Base-by-base conservation (phyloP, 1,284 basidiomycete species). In the Heterobasidion parviporum region DNA sequence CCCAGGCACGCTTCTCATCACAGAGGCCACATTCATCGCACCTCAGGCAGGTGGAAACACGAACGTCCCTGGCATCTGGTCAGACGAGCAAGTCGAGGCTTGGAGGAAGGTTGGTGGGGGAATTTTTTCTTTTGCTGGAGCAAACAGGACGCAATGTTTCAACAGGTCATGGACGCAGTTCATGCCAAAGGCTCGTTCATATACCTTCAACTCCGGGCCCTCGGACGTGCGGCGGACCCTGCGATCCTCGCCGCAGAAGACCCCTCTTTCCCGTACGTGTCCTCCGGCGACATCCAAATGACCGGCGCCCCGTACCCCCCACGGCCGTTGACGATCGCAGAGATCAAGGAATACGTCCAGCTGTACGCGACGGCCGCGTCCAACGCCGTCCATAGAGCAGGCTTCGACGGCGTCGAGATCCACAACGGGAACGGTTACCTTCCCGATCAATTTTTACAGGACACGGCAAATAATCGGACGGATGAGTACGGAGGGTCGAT, bases 281-380 rank as follows among this genome's bases (percentile, higher is more conserved):
- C 48, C 15, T 16, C 48, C 8, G 16, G 18, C 32, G 6, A 50
- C 32, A 33, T 50, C 15, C 48, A 15, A 3, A 18, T 18, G 16
- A 32, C 8, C 16, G 48, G 18, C 8, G 26, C 14, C 15, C 16
- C 16, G 16, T 32, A 15, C 48, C 16, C 58, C 1, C 69, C 70
- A 3, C 65, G 64, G 16, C 34, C 64, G 5, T 54, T 67, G 7
- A 65, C 67, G 0, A 59, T 64, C 4, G 56, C 59, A 49, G 76
- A 79, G 57, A 74, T 79, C 56, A 63, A 73, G 55, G 69, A 77
- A 52, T 79, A 76, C 59, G 64, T 77, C 0, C 43, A 62, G 20
- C 55, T 66, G n/a, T 78, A 67, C 58, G 68, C 62, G 1, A 62
- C 62, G 12, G 75, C 75, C 0, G 76, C 78, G 6, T 57, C 58